Evolutionary conservation across 73 alveolate species (phyloP).

Genomic region (Urostyla sp.): DNA sequence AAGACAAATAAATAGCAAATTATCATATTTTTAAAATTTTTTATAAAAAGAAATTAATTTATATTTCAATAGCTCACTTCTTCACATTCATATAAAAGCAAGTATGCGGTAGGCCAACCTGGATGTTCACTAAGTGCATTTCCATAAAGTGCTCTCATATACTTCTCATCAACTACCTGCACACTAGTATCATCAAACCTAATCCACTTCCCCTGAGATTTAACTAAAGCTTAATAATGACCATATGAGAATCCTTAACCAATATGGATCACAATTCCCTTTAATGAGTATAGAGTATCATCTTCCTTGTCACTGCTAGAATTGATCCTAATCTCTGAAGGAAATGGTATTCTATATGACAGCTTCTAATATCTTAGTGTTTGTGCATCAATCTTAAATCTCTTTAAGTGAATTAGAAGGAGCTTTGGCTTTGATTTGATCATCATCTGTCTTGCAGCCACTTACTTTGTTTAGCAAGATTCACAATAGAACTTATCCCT

Average conservation of each 20-base stretch:
- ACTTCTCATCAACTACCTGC: conserved; percentile 65
- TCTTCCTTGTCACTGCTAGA: conserved; percentile 58
- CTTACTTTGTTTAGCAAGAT: conserved; percentile 76
- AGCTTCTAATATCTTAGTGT: conserved; percentile 63
- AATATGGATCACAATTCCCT: conserved; percentile 78
- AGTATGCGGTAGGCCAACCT: conserved; percentile 55
- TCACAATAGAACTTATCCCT: conserved; percentile 88
- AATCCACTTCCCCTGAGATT: conserved; percentile 71
- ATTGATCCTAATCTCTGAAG: conserved; percentile 59
- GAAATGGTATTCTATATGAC: conserved; percentile 61
- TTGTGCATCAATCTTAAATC: conserved; percentile 79
- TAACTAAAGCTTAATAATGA: conserved; percentile 83
- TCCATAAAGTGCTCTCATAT: conserved; percentile 51
- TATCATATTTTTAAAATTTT: too few relatives aligned
- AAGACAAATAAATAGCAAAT: too few relatives aligned
- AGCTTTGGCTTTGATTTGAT: conserved; percentile 80
- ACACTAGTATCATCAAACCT: conserved; percentile 75
- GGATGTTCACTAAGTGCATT: conserved; percentile 1
- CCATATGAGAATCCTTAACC: conserved; percentile 88
- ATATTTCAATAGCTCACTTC: neutral
- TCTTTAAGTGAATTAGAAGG: conserved; percentile 83
- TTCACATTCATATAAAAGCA: conserved; percentile 33
- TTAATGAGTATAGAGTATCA: conserved; percentile 70
- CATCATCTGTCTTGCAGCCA: conserved; percentile 75
- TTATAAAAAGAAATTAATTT: too few relatives aligned